These are phyloP conservation scores for Ilyonectria robusta DNA, from an alignment of 2,329 filamentous ascomycete species.

Conservation along the genomic window DNA sequence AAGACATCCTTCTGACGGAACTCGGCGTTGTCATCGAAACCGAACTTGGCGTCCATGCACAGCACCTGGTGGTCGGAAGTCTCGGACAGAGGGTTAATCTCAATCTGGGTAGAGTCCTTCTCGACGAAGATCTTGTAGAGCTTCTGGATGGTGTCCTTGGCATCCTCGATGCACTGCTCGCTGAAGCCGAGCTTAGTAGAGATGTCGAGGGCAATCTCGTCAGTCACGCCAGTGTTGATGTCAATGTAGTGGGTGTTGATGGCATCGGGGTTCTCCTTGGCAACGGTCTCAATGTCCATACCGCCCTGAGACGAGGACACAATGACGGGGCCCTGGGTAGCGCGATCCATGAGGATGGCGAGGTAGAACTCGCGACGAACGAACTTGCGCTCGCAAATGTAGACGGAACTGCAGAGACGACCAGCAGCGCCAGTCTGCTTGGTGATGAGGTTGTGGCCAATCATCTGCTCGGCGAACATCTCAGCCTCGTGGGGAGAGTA, in stretches of 20 bases:
- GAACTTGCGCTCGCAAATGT: slow-evolving; percentile 99
- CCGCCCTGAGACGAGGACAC: slow-evolving; percentile 98
- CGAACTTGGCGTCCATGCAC: slow-evolving; percentile 99
- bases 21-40: slow-evolving; percentile 98
- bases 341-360: slow-evolving; percentile 97
- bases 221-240: slow-evolving; percentile 95
- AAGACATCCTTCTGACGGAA: slow-evolving; percentile 99
- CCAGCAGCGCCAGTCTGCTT: slow-evolving; percentile 97
- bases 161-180: slow-evolving; percentile 96
- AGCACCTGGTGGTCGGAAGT: slow-evolving; percentile 98
- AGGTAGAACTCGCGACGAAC: slow-evolving; percentile 99
- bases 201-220: slow-evolving; percentile 92
- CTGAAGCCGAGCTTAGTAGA: slow-evolving; percentile 96
- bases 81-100: slow-evolving; percentile 99
- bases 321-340: slow-evolving; percentile 91
- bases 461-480: slow-evolving; percentile 99
- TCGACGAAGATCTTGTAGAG: slow-evolving; percentile 99
- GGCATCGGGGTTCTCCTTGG: slow-evolving; percentile 96
- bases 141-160: slow-evolving; percentile 97
- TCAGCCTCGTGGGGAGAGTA: slow-evolving; percentile 97
- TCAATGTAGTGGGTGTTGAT: slow-evolving; percentile 95
- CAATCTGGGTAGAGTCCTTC: slow-evolving; percentile 98
- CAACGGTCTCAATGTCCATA: slow-evolving; percentile 99
- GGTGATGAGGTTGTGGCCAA: slow-evolving; percentile 99
- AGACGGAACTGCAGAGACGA: slow-evolving; percentile 96